A percentile compares a stretch with the other conserved stretches of the same genome.
Evolutionary conservation across 2,329 filamentous ascomycete species (phyloP).

Genomic region (Penicillium rolfsii): DNA sequence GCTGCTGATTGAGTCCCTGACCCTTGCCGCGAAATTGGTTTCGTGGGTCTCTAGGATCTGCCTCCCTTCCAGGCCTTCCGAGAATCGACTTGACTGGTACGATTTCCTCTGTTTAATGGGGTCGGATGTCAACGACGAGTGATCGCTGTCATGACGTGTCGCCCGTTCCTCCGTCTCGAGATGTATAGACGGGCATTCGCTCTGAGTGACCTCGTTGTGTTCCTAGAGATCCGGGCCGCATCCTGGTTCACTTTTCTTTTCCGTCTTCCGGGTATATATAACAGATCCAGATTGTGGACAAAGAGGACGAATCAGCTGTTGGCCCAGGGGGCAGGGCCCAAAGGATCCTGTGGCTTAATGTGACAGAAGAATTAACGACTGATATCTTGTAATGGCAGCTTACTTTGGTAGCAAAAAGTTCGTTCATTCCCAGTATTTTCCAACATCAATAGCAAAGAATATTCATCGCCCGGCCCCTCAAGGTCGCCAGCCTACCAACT

Average conservation of each 20-base stretch:
- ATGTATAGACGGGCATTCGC: conserved; percentile 12
- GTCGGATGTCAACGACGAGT: conserved; percentile 32
- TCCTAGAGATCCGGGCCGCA: conserved; percentile 32
- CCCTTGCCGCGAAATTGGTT: conserved; percentile 26
- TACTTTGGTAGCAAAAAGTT: conserved; percentile 37
- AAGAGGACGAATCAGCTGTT: conserved; percentile 16
- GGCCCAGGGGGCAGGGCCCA: conserved; percentile 25
- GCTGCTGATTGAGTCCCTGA: conserved; percentile 33
- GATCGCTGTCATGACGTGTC: conserved; percentile 28
- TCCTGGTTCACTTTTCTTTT: conserved; percentile 16
- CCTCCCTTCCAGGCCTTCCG: conserved; percentile 14
- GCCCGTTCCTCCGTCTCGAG: conserved; percentile 4
- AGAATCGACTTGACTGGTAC: conserved; percentile 12
- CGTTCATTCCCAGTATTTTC: conserved; percentile 26
- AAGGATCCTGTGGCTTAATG: conserved; percentile 33
- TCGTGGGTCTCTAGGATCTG: conserved; percentile 35
- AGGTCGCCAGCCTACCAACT: background rate
- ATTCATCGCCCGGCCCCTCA: background rate
- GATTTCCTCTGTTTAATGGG: conserved; percentile 22
- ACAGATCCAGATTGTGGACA: conserved; percentile 9
- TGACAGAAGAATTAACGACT: conserved; percentile 33
- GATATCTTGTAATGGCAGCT: conserved; percentile 36
- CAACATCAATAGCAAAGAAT: conserved; percentile 13
- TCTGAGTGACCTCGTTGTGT: conserved; percentile 27
- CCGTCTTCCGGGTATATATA: conserved; percentile 1